phyloP scores from a whole-genome alignment of 2,329 filamentous ascomycete species.

The Stagonosporopsis cucurbitacearum region DNA sequence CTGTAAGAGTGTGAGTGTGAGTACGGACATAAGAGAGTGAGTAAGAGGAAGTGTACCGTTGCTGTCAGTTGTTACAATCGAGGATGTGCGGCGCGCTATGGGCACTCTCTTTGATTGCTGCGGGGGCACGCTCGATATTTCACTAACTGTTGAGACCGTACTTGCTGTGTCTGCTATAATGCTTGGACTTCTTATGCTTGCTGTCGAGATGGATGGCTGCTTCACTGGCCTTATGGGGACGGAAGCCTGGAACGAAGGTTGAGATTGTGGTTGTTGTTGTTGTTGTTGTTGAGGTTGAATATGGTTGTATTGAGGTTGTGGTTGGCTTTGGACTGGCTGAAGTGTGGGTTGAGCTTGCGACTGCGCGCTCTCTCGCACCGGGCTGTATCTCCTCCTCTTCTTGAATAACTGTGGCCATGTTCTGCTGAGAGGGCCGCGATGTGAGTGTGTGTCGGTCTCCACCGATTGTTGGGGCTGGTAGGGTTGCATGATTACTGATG shows the following conservation, averaged over 20 bases:
- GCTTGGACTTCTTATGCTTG: constrained; percentile 28
- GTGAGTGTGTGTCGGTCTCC: constrained; percentile 29
- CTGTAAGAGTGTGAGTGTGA: constrained; percentile 1
- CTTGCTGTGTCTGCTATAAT: constrained; percentile 32
- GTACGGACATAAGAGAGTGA: background rate
- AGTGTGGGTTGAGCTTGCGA: constrained; percentile 25
- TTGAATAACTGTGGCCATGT: constrained; percentile 43
- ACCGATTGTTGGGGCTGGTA: constrained; percentile 23
- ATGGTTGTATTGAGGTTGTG: constrained; percentile 5
- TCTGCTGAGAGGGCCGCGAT: constrained; percentile 37
- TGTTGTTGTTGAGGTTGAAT: constrained; percentile 7
- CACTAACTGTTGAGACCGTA: constrained; percentile 34
- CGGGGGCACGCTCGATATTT: constrained; percentile 31
- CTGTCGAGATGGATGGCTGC: constrained; percentile 21
- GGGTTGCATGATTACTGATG: constrained; percentile 31
- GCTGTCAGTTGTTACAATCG: constrained; percentile 29
- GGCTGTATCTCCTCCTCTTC: constrained; percentile 42
- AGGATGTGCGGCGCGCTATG: constrained; percentile 31
- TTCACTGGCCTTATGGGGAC: constrained; percentile 25
- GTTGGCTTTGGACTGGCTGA: background rate
- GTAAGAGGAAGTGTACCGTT: constrained; percentile 23
- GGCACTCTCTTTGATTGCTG: constrained; percentile 28
- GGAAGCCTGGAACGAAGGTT: constrained; percentile 17
- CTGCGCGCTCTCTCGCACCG: constrained; percentile 35
- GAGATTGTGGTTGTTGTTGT: constrained; percentile 11